Percentiles rank a stretch among this genome's conserved stretches.
phyloP scores from a whole-genome alignment of 345 rosid species.

The Aegle marmelos region DNA sequence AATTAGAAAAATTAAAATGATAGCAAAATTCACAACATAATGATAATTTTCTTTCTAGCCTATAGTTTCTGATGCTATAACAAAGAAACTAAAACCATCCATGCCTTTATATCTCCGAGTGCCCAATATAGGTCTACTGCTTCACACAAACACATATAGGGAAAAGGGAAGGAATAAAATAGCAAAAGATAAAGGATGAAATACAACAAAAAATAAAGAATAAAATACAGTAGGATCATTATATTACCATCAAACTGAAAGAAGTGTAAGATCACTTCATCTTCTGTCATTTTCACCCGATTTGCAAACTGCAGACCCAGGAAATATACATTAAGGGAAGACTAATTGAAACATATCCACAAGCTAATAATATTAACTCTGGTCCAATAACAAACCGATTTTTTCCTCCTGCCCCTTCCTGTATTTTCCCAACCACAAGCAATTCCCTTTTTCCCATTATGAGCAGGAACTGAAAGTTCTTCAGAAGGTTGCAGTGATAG shows the following conservation, averaged over 20 bases:
- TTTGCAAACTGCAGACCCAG: constrained; percentile 42
- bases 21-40: not conserved
- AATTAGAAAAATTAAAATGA: not conserved
- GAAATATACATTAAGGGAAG: constrained; percentile 1
- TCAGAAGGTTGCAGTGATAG: constrained; percentile 59
- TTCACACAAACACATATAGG: not conserved
- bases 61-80: not conserved
- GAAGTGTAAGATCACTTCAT: constrained; percentile 70
- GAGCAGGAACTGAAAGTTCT: constrained; percentile 20
- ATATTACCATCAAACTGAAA: constrained; percentile 79
- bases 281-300: constrained; percentile 76
- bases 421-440: constrained; percentile 17
- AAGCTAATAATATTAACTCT: not conserved
- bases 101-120: not conserved
- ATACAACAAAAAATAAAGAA: not conserved
- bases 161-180: not conserved
- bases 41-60: not conserved
- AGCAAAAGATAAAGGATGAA: not conserved
- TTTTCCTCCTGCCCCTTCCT: constrained; percentile 40
- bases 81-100: not conserved
- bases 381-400: constrained; percentile 37
- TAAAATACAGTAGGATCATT: not conserved
- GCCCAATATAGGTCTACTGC: not conserved
- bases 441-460: constrained; percentile 31
- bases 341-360: not conserved